Conservation (phyloP, 1,284 basidiomycete species). For the Cryptococcus sp. region DNA sequence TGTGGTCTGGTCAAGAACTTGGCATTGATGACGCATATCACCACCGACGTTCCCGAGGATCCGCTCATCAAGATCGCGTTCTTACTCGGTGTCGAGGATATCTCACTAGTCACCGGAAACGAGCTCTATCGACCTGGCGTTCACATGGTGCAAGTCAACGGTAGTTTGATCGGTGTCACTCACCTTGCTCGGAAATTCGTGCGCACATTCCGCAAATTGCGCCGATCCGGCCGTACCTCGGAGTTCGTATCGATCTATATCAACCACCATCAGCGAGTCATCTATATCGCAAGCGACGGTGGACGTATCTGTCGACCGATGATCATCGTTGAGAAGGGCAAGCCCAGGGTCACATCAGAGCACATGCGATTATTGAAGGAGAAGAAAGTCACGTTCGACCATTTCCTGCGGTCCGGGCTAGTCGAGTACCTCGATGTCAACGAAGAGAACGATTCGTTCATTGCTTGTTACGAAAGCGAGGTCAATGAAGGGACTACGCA, state of each 20-base stretch:
- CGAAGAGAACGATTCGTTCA: slow-evolving; percentile 98
- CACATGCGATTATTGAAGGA: slow-evolving; percentile 85
- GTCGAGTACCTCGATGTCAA: slow-evolving; percentile 99
- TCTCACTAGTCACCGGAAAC: slow-evolving; percentile 85
- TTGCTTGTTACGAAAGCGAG: slow-evolving; percentile 90
- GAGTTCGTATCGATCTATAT: slow-evolving; percentile 98
- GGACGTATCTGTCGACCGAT: slow-evolving; percentile 97
- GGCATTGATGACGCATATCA: slow-evolving; percentile 99
- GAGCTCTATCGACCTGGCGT: slow-evolving; percentile 92
- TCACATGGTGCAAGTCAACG: slow-evolving; percentile 96
- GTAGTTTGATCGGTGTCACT: slow-evolving; percentile 91
- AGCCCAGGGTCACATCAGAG: slow-evolving; percentile 73
- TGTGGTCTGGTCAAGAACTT: slow-evolving; percentile 99
- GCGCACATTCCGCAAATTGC: slow-evolving; percentile 82
- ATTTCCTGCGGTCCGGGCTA: slow-evolving; percentile 91
- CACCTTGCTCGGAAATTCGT: slow-evolving; percentile 86
- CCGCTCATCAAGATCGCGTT: slow-evolving; percentile 88
- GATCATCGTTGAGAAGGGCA: slow-evolving; percentile 91
- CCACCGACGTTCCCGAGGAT: slow-evolving; percentile 96
- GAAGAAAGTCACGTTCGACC: slow-evolving; percentile 81
- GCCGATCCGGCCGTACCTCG: slow-evolving; percentile 86
- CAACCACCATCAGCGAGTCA: slow-evolving; percentile 91
- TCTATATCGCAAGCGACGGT: slow-evolving; percentile 96
- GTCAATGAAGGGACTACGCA: slow-evolving; percentile 85
- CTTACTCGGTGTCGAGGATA: slow-evolving; percentile 97